phyloP scores from a whole-genome alignment of 441 rosid species.

The Populus trichocarpa region DNA sequence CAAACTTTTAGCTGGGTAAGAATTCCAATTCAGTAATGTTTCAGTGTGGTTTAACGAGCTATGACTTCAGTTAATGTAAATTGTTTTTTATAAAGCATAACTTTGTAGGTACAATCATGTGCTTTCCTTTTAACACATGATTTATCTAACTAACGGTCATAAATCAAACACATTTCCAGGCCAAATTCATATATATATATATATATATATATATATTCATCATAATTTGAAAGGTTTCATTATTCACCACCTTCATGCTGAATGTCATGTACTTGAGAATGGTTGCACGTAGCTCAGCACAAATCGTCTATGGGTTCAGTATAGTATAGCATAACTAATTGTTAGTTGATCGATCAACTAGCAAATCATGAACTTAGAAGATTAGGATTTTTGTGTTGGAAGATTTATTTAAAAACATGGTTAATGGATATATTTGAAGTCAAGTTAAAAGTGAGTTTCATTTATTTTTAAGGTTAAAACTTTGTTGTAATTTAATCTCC shows the following conservation, averaged over 20 bases:
- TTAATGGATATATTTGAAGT: too few relatives aligned
- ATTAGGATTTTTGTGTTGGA: too few relatives aligned
- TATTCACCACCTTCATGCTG: slow-evolving; percentile 21
- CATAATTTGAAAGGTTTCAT: slow-evolving; percentile 6
- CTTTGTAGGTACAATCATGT: neutral
- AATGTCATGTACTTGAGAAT: slow-evolving; percentile 79
- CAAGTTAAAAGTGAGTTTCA: too few relatives aligned
- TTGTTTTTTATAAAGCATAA: neutral
- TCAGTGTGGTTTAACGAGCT: neutral
- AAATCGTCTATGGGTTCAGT: neutral
- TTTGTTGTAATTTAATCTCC: too few relatives aligned
- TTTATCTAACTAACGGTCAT: slow-evolving; percentile 4
- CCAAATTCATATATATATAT: neutral
- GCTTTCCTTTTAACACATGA: neutral
- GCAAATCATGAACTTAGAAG: too few relatives aligned
- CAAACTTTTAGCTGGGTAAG: neutral
- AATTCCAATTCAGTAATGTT: neutral
- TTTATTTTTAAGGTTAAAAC: too few relatives aligned
- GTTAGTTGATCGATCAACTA: too few relatives aligned
- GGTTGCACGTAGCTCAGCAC: slow-evolving; percentile 50
- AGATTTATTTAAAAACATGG: too few relatives aligned
- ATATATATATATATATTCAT: slow-evolving; percentile 12
- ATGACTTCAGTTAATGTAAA: neutral
- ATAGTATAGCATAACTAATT: too few relatives aligned
- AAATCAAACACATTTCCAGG: neutral